Percentiles rank a stretch among this genome's conserved stretches.
Conservation (phyloP, 768 basidiomycete genomes). For the Jaapia argillacea region DNA sequence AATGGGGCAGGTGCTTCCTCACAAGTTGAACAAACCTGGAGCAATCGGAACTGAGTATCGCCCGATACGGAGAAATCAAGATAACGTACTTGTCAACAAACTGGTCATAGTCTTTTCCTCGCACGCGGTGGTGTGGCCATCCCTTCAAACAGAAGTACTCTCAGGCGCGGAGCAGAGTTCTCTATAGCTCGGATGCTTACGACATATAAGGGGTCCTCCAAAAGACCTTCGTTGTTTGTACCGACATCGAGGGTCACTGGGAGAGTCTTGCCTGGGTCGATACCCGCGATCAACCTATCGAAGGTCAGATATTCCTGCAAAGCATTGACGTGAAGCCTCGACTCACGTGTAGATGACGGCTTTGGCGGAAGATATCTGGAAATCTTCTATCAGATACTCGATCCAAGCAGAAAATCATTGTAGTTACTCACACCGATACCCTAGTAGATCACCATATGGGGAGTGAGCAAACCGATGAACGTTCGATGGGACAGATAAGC, state of each 20-base stretch:
- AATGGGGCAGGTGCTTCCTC: constrained; percentile 55
- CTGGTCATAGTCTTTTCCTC: constrained; percentile 64
- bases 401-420: not conserved
- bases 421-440: constrained; percentile 24
- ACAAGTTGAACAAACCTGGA: constrained; percentile 73
- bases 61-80: constrained; percentile 19
- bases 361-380: constrained; percentile 67
- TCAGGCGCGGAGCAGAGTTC: not conserved
- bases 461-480: not conserved
- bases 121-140: constrained; percentile 58
- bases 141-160: constrained; percentile 35
- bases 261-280: constrained; percentile 50
- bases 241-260: constrained; percentile 67
- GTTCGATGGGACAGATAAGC: not conserved
- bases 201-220: constrained; percentile 58
- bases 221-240: constrained; percentile 55
- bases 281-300: constrained; percentile 49
- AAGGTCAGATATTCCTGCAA: too few species aligned
- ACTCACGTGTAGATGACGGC: constrained; percentile 67
- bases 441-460: too few species aligned
- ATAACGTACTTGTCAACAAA: constrained; percentile 80
- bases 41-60: too few species aligned
- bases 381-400: not conserved
- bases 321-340: too few species aligned
- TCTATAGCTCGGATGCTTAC: constrained; percentile 26